Evolutionary conservation across 2,329 filamentous ascomycete genomes (phyloP).

Genomic region (Dactylellina sp.): DNA sequence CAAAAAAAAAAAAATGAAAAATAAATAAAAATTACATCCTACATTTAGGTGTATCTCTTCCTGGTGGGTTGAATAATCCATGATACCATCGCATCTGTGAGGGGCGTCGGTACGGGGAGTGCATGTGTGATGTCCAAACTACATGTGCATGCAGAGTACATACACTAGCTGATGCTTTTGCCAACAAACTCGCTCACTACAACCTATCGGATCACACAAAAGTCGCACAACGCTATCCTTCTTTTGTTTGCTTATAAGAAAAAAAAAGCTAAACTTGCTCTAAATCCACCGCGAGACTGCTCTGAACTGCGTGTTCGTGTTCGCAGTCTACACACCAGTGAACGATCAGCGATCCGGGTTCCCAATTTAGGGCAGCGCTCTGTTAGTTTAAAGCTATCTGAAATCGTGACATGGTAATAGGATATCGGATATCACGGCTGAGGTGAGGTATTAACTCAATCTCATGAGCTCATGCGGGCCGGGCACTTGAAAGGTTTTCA

Average conservation of each 20-base stretch:
- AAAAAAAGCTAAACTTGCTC: not conserved
- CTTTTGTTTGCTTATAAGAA: slow-evolving; percentile 20
- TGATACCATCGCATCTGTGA: slow-evolving; percentile 41
- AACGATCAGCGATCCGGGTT: slow-evolving; percentile 18
- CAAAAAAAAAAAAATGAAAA: too few relatives aligned
- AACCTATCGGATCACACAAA: slow-evolving; percentile 40
- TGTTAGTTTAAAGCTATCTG: slow-evolving; percentile 8
- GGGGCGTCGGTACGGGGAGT: slow-evolving; percentile 5
- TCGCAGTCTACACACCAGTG: not conserved
- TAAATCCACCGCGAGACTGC: not conserved
- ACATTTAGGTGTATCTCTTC: not conserved
- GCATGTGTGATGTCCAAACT: slow-evolving; percentile 16
- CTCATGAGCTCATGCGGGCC: slow-evolving; percentile 10
- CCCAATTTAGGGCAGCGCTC: slow-evolving; percentile 5
- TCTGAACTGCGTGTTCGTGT: not conserved
- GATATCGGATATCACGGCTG: slow-evolving; percentile 18
- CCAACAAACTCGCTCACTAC: slow-evolving; percentile 25
- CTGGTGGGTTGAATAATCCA: slow-evolving; percentile 7
- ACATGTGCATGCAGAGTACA: slow-evolving; percentile 21
- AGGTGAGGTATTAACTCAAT: slow-evolving; percentile 1
- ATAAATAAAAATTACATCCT: too few relatives aligned
- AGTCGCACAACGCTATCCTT: slow-evolving; percentile 29
- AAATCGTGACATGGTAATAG: slow-evolving; percentile 13
- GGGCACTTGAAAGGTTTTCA: not conserved
- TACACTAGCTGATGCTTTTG: slow-evolving; percentile 9